Base-by-base conservation (phyloP, 2,329 filamentous ascomycete species). In the Talaromyces albobiverticillius region DNA sequence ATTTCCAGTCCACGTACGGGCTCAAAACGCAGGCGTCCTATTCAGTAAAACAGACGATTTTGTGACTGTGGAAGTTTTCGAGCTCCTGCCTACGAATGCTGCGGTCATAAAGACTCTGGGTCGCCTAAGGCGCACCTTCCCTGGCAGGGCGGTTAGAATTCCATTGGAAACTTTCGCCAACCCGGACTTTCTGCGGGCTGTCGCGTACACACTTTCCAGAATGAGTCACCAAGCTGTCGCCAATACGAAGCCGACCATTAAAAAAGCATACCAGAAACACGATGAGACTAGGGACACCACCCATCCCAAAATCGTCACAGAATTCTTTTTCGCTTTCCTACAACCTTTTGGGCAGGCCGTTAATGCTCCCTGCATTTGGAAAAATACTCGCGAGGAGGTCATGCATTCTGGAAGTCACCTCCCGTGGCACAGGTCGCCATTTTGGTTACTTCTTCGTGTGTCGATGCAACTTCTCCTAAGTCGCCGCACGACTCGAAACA, bases 401-500 rank as follows among this genome's bases (percentile, higher is more conserved):
- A 53, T 80, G 9, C 83, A 72, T 69, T 55, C 60, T 2, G 45
- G 64, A 51, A 54, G 56, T 13, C 56, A 56, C 1, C 40, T 50
- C 1, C 78, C 77, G 0, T 84, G 81, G 82, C 68, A 75, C 10
- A 65, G 78, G 42, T 83, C 81, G 11, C 69, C 81, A 0, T 55
- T 79, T 0, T 86, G 81, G 81, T 67, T 85, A 0, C 67, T 84
- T 0, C 52, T 85, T 2, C 78, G 82, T 0, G 79, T 83, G 0
- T 63, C 71, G 0, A 56, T 83, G 2, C 80, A 84, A 49, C 62
- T 68, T 14, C 53, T 53, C 7, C 40, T 66, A 8, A 43, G 38
- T 36, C 51, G 55, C 18, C 23, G 5, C 20, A 10, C 16, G 8
- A 18, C 11, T 4, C 14, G 23, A 13, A 43, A 47, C 32, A 47